Percentiles rank a stretch among this genome's conserved stretches.
phyloP scores from a whole-genome alignment of 345 rosid genomes.

The Euphorbia pulcherrima region DNA sequence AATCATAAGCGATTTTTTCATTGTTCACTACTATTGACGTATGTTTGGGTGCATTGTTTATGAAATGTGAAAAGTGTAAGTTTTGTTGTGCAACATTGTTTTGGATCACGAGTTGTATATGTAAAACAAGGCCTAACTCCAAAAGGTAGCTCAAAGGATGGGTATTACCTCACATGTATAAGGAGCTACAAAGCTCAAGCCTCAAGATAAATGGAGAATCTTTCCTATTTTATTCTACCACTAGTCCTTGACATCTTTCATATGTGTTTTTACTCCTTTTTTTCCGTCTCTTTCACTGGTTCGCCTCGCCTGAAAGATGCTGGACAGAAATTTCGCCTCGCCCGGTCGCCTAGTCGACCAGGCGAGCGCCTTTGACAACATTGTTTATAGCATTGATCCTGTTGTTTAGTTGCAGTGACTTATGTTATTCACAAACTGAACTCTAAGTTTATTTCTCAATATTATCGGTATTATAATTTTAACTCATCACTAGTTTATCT shows the following conservation, averaged over 20 bases:
- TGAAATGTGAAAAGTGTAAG: neutral
- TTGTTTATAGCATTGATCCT: neutral
- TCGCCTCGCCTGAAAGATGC: too few relatives aligned
- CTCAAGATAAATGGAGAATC: too few relatives aligned
- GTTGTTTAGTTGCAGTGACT: neutral
- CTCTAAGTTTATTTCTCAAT: neutral
- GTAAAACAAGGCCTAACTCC: too few relatives aligned
- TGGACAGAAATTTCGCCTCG: too few relatives aligned
- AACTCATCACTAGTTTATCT: neutral
- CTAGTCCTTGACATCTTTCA: too few relatives aligned
- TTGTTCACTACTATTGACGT: neutral
- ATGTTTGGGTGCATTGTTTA: neutral
- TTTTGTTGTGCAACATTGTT: neutral
- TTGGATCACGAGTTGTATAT: neutral
- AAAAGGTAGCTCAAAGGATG: too few relatives aligned
- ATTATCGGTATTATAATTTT: neutral
- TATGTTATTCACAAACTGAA: neutral
- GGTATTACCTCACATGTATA: too few relatives aligned
- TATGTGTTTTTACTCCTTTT: neutral
- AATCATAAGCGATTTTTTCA: neutral
- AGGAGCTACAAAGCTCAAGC: too few relatives aligned
- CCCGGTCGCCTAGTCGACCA: too few relatives aligned
- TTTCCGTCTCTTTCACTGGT: neutral
- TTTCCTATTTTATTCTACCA: too few relatives aligned
- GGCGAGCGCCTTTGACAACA: too few relatives aligned